Evolutionary conservation across 2,329 filamentous ascomycete species (phyloP).

Genomic region (Mycosphaerella sp.): DNA sequence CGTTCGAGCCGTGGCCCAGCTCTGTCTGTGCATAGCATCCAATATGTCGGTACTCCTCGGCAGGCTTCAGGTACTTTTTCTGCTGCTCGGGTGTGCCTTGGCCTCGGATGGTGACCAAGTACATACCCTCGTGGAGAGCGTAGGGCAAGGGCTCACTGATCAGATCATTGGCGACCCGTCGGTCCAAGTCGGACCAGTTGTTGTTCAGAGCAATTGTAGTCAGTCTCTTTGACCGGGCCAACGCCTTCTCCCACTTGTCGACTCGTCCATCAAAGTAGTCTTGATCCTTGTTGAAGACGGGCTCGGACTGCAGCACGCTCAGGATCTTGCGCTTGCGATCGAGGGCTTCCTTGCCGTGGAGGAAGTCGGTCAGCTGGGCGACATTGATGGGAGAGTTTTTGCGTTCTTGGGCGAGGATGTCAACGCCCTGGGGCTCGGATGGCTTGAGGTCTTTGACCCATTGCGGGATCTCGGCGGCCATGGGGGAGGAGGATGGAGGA

Average conservation of each 20-base stretch:
- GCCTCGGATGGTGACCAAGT: conserved; percentile 61
- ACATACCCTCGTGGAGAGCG: conserved; percentile 65
- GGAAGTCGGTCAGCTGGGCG: conserved; percentile 59
- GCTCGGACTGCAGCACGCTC: conserved; percentile 58
- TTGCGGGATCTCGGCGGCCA: conserved; percentile 43
- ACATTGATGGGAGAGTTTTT: conserved; percentile 60
- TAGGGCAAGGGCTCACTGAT: conserved; percentile 69
- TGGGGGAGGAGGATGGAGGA: background rate
- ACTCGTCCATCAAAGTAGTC: conserved; percentile 68
- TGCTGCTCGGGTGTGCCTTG: conserved; percentile 69
- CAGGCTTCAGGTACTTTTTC: conserved; percentile 63
- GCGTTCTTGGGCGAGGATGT: conserved; percentile 63
- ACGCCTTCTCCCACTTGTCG: conserved; percentile 61
- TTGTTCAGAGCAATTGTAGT: conserved; percentile 60
- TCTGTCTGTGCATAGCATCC: conserved; percentile 79
- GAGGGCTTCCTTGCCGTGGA: conserved; percentile 61
- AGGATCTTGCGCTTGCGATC: conserved; percentile 56
- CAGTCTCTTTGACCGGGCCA: conserved; percentile 64
- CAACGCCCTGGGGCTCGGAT: conserved; percentile 59
- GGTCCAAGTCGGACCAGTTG: conserved; percentile 61
- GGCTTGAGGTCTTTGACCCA: conserved; percentile 64
- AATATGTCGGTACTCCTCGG: conserved; percentile 63
- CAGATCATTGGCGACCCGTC: conserved; percentile 58
- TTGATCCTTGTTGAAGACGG: conserved; percentile 69
- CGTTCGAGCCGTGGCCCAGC: conserved; percentile 71